Base-by-base conservation (phyloP, 345 rosid species). In the Melastoma malabathricum region DNA sequence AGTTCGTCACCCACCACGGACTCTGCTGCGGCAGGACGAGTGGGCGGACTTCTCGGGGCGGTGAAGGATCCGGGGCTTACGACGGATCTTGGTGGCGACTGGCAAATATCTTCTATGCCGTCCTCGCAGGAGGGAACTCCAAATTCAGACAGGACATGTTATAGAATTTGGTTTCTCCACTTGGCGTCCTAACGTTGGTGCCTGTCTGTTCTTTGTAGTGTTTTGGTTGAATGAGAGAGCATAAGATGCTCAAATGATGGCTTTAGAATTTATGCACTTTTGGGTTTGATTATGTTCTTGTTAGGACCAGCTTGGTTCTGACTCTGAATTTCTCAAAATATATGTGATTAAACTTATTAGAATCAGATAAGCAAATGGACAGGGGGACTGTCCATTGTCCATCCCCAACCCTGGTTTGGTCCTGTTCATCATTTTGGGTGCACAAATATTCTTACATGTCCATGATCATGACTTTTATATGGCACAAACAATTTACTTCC, bases 31-130 rank as follows among this genome's bases (percentile, higher is more conserved):
- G 49, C 49, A 22, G 15, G 15, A 4, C 39, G 70, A 57, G 71
- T 67, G 55, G 59, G 54, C 10, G 75, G 43, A 59, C 55, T 78
- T 64, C 60, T 59, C 19, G 53, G 67, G 46, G 76, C 70, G 50
- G 71, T 82, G 29, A 23, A 34, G 41, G 41, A 34, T 34, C 12
- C 41, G 75, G 13, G 82, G 77, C 43, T 65, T 76, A 54, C 23
- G 62, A 47, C 72, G 71, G 8, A 82, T 53, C 29, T 81, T 84
- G 62, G 72, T 60, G 43, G 89, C 66, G 71, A n/a, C n/a, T n/a
- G n/a, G n/a, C n/a, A n/a, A 88, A 67, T 56, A 72, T 64, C 68
- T 76, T 78, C 94, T 92, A 88, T 55, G 78, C 83, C 61, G 75
- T 78, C 67, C 71, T 78, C 72, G 86, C 74, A 0, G 79, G 81